phyloP scores from a whole-genome alignment of 352 stramenopile species.

The Phytophthora fragariaefolia region DNA sequence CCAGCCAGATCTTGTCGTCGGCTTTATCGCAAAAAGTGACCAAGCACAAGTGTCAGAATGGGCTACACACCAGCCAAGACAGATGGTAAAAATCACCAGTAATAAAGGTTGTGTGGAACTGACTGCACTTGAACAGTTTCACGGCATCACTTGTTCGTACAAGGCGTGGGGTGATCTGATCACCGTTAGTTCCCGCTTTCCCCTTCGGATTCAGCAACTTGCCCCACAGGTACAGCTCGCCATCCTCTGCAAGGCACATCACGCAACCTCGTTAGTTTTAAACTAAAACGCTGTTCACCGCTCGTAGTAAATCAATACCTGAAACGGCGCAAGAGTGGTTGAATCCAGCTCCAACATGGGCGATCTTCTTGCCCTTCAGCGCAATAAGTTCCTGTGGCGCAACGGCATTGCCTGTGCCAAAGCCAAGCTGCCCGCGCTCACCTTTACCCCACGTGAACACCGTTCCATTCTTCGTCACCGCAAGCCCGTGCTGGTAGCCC shows the following conservation, averaged over 20 bases:
- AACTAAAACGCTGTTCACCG: not conserved
- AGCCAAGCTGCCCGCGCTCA: constrained; percentile 82
- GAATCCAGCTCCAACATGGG: constrained; percentile 78
- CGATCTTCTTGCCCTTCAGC: constrained; percentile 72
- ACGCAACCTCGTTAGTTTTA: constrained; percentile 4
- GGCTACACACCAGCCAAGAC: too few relatives aligned
- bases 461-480: constrained; percentile 65
- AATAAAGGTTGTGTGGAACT: constrained; percentile 87
- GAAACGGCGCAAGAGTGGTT: constrained; percentile 81
- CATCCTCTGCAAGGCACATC: constrained; percentile 49
- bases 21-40: constrained; percentile 34
- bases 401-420: constrained; percentile 77
- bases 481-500: constrained; percentile 83
- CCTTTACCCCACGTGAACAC: constrained; percentile 88
- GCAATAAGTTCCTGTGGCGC: constrained; percentile 80
- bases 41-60: too few relatives aligned
- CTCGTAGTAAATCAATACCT: constrained; percentile 20
- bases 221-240: constrained; percentile 86
- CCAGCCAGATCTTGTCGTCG: constrained; percentile 78
- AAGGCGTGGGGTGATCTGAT: constrained; percentile 78
- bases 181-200: constrained; percentile 62
- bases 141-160: constrained; percentile 75
- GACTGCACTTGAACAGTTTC: constrained; percentile 73
- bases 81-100: constrained; percentile 53
- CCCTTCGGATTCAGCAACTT: constrained; percentile 81